These are phyloP conservation scores for Golubevia sp. DNA, from an alignment of 1,284 basidiomycete species.

Conservation along the genomic window DNA sequence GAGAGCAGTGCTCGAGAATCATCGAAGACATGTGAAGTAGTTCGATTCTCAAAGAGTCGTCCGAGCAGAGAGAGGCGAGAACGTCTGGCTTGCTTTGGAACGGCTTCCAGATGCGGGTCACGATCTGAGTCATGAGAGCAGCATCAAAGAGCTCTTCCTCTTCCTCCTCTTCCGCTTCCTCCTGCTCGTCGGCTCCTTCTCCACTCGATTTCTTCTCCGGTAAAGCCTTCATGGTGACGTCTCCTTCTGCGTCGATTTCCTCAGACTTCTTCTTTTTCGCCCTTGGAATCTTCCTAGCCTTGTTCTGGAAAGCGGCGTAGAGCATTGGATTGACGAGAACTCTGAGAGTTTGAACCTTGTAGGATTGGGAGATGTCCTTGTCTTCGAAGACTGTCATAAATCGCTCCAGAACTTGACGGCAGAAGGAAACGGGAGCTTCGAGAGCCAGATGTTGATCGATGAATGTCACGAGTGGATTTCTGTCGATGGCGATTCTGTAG, in stretches of 20 bases:
- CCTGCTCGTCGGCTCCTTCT: slow-evolving; percentile 46
- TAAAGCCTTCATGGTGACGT: slow-evolving; percentile 6
- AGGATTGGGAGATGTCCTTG: slow-evolving; percentile 70
- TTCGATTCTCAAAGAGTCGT: slow-evolving; percentile 86
- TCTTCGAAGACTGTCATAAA: slow-evolving; percentile 86
- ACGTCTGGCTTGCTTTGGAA: slow-evolving; percentile 66
- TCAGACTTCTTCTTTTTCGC: slow-evolving; percentile 56
- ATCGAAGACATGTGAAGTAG: slow-evolving; percentile 87
- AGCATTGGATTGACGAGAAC: slow-evolving; percentile 87
- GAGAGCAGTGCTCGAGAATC: slow-evolving; percentile 81
- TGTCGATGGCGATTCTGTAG: slow-evolving; percentile 79
- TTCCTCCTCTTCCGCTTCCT: slow-evolving; percentile 57
- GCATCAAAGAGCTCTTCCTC: slow-evolving; percentile 70
- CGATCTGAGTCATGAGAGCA: slow-evolving; percentile 73
- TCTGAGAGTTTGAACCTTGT: slow-evolving; percentile 85
- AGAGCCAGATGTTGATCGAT: slow-evolving; percentile 82
- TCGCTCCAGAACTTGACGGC: slow-evolving; percentile 79
- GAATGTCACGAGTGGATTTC: slow-evolving; percentile 81
- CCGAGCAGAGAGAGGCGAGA: slow-evolving; percentile 65
- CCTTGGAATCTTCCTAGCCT: slow-evolving; percentile 61
- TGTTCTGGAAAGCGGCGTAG: slow-evolving; percentile 70
- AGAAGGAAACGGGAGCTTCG: slow-evolving; percentile 68
- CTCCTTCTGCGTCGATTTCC: slow-evolving; percentile 2
- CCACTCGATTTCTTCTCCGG: slow-evolving; percentile 7
- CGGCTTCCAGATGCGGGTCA: slow-evolving; percentile 79